Conservation (phyloP, 1,139 yeast species). For the Candida frijolesensis region DNA sequence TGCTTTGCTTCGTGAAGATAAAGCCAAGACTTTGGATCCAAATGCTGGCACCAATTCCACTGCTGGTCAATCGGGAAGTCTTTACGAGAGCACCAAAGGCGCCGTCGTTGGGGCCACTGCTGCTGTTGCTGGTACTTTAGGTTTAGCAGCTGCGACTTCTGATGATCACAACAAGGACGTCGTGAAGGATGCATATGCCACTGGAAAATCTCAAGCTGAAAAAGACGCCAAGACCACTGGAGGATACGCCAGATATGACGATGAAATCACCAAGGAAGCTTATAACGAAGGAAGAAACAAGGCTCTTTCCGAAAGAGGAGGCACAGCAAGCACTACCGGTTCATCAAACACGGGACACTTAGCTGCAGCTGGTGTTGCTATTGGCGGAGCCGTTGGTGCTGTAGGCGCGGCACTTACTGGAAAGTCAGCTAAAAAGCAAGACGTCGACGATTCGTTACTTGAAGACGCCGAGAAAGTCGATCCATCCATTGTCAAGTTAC, state of each 20-base stretch:
- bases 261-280: conserved; percentile 12
- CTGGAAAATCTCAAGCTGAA: background rate
- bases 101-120: conserved; percentile 17
- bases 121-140: conserved; percentile 13
- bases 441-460: conserved; percentile 22
- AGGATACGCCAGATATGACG: background rate
- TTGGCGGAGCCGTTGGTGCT: conserved; percentile 12
- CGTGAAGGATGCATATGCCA: conserved; percentile 8
- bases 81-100: conserved; percentile 7
- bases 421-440: conserved; percentile 9
- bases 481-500: conserved; percentile 24
- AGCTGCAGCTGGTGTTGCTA: conserved; percentile 14
- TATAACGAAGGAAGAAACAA: conserved; percentile 17
- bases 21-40: conserved; percentile 4
- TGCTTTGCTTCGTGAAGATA: background rate
- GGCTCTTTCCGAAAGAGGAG: conserved; percentile 1
- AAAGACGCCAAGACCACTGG: background rate
- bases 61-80: background rate
- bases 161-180: conserved; percentile 10
- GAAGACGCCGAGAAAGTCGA: conserved; percentile 23
- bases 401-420: conserved; percentile 16
- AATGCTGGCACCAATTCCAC: conserved; percentile 10
- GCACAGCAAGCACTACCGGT: conserved; percentile 17
- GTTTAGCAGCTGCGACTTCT: conserved; percentile 9
- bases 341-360: conserved; percentile 3